These are phyloP conservation scores for Verticillium albo-atrum DNA, from an alignment of 2,329 filamentous ascomycete genomes.

Conservation along the genomic window DNA sequence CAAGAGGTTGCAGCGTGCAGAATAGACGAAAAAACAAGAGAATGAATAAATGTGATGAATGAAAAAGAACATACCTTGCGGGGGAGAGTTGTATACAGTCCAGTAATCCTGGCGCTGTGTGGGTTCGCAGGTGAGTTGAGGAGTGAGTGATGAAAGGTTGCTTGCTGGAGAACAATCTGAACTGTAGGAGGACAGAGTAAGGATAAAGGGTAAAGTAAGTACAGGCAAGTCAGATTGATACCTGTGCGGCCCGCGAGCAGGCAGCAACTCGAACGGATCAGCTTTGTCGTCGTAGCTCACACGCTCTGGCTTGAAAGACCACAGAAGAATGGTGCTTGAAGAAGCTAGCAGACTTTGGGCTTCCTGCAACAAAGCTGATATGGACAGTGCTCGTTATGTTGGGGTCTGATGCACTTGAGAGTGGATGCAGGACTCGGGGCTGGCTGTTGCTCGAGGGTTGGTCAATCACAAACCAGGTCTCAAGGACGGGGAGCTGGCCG, in stretches of 20 bases:
- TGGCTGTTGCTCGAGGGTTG: too few species aligned
- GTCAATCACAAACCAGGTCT: too few species aligned
- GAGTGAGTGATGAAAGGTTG: neutral
- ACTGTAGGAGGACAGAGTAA: too few species aligned
- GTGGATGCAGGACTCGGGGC: too few species aligned
- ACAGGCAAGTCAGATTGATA: neutral
- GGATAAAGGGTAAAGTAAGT: too few species aligned
- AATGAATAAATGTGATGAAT: neutral
- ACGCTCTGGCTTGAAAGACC: neutral
- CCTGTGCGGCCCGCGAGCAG: neutral
- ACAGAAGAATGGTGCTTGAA: neutral
- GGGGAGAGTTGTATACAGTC: neutral
- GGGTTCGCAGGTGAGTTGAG: neutral
- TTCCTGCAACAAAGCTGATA: too few species aligned
- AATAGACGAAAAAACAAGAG: neutral
- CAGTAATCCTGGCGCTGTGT: neutral
- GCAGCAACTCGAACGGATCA: neutral
- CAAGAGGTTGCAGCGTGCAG: neutral
- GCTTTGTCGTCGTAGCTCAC: neutral
- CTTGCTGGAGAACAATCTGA: neutral
- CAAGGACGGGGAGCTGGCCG: too few species aligned
- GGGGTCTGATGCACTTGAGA: too few species aligned
- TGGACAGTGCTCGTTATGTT: too few species aligned
- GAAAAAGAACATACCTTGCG: neutral
- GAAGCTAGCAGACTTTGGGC: neutral